A percentile compares a stretch with the other conserved stretches of the same genome.
Evolutionary conservation across 192 early-diverging fungal species (phyloP).

Genomic region (Thoreauomyces humboldtii): DNA sequence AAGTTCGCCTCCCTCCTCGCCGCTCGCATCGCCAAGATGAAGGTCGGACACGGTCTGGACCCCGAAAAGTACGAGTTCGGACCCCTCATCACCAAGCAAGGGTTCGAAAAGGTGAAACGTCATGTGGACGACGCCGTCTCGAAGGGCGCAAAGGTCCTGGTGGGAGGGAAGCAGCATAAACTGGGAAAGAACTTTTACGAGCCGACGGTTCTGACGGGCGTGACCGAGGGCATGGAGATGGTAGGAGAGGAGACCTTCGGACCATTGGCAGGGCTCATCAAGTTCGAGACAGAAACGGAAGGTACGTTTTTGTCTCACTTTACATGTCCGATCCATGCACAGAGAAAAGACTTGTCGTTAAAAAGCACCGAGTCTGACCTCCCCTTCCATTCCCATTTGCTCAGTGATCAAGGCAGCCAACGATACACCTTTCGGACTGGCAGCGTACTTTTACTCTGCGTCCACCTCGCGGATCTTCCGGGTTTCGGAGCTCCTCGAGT

Average conservation of each 20-base stretch:
- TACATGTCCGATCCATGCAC: too few relatives aligned
- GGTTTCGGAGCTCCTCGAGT: conserved; percentile 75
- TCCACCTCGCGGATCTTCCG: conserved; percentile 74
- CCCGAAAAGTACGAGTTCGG: conserved; percentile 67
- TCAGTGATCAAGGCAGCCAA: conserved; percentile 77
- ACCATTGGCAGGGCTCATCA: conserved; percentile 76
- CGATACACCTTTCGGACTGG: conserved; percentile 68
- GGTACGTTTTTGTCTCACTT: conserved; percentile 18
- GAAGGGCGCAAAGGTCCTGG: conserved; percentile 67
- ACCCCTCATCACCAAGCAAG: conserved; percentile 73
- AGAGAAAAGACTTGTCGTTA: too few relatives aligned
- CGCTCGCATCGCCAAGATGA: conserved; percentile 53
- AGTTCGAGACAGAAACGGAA: conserved; percentile 72
- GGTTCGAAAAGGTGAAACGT: conserved; percentile 63
- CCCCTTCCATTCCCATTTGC: too few relatives aligned
- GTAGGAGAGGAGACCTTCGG: conserved; percentile 87
- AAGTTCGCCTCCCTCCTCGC: conserved; percentile 46
- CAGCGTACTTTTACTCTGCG: conserved; percentile 80
- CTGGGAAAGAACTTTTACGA: conserved; percentile 60
- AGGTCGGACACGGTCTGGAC: conserved; percentile 75
- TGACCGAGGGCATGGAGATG: conserved; percentile 67
- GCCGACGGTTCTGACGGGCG: conserved; percentile 76
- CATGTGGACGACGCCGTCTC: conserved; percentile 71
- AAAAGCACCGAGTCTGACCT: too few relatives aligned
- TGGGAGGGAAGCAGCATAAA: conserved; percentile 56